These are phyloP conservation scores for Spencermartinsiella europaea DNA, from an alignment of 805 yeast species.

Conservation along the genomic window DNA sequence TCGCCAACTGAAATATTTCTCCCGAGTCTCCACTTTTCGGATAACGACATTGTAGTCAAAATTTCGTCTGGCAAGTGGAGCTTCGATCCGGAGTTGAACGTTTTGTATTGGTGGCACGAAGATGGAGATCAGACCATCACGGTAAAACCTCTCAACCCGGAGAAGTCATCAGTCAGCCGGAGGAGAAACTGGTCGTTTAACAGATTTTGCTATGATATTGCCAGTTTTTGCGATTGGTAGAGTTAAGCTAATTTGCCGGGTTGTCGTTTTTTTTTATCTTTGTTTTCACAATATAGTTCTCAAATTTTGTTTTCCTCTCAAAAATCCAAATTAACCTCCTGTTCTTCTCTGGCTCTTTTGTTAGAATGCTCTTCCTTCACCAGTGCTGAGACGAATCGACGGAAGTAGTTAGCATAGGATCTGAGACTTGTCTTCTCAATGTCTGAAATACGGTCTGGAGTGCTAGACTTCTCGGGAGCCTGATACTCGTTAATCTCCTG, in stretches of 20 bases:
- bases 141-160: neutral
- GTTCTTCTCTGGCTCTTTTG: slow-evolving; percentile 40
- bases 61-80: slow-evolving; percentile 54
- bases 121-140: slow-evolving; percentile 9
- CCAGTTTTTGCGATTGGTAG: neutral
- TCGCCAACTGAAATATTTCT: slow-evolving; percentile 57
- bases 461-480: slow-evolving; percentile 24
- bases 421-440: slow-evolving; percentile 64
- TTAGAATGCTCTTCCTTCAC: slow-evolving; percentile 45
- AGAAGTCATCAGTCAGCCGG: neutral
- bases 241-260: too few species aligned
- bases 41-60: slow-evolving; percentile 43
- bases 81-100: slow-evolving; percentile 47
- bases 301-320: slow-evolving; percentile 4
- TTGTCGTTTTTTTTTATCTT: slow-evolving; percentile 14
- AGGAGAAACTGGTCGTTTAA: neutral
- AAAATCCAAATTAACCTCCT: slow-evolving; percentile 22
- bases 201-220: neutral
- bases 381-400: slow-evolving; percentile 53
- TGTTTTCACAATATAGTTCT: slow-evolving; percentile 1
- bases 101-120: slow-evolving; percentile 66
- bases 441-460: slow-evolving; percentile 35
- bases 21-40: slow-evolving; percentile 68
- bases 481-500: slow-evolving; percentile 48
- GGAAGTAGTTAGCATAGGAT: slow-evolving; percentile 65